Base-by-base conservation (phyloP, 495 filamentous ascomycete species). In the Penicillium maclennaniae region DNA sequence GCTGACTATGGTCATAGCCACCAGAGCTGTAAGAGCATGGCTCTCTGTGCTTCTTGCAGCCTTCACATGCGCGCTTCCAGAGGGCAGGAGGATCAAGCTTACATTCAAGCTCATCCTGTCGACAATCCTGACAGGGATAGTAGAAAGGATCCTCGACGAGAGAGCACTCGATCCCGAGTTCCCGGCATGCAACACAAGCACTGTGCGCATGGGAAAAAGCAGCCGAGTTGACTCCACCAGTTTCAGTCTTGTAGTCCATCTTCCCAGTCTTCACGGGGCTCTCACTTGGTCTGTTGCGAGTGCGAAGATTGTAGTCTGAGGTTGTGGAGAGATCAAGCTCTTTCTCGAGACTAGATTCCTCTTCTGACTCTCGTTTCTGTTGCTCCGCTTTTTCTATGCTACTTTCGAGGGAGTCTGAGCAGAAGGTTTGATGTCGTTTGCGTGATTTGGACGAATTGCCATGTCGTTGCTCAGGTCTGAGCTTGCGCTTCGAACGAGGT, bases 31-130 rank as follows among this genome's bases (percentile, higher is more conserved):
- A 54, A 1, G 51, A 54, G n/a, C 51, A 54, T 25, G 19, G 17
- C 6, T 10, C 16, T 12, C 45, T 28, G 3, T 20, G 44, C 4
- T 8, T 36, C n/a, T 27, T 54, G 45, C 51, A 54, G 4, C 17
- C 19, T 16, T 54, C 51, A 37, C 51, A 54, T 7, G 12, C 16
- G 10, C 44, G 43, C 20, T 54, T 54, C 51, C 51, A 54, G 25
- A 12, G 21, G 7, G 51, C 44, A 15, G 51, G 12, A 34, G 51
- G 38, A 12, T 42, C 28, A 6, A 38, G 19, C 7, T 31, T 19
- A 39, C 51, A 54, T 7, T 54, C 51, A 16, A 36, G 27, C 8
- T 37, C 20, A 44, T 54, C 51, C 3, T 21, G 44, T 8, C 27
- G 16, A 16, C 51, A 54, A 26, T 19, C 34, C 1, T 31, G 25